Evolutionary conservation across 176 grass and related monocot species (phyloP).

Genomic region (Alloteropsis semialata): DNA sequence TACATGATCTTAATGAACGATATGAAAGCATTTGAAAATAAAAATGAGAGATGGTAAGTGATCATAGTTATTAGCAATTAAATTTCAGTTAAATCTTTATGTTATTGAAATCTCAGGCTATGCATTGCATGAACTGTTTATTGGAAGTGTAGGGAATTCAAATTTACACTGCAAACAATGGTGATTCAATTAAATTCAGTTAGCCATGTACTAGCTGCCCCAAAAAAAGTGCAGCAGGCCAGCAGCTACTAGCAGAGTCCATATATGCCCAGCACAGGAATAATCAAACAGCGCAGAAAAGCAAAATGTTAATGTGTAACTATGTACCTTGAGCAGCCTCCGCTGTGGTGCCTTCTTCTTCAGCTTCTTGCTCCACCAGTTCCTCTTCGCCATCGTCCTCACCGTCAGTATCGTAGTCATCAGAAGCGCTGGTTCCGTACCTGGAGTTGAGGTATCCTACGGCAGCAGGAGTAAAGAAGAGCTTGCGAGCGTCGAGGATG

Average conservation of each 20-base stretch:
- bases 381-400: slow-evolving; percentile 41
- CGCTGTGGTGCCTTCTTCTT: slow-evolving; percentile 12
- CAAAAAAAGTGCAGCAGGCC: no score
- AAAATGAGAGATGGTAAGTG: not conserved
- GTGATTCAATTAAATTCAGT: not conserved
- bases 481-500: slow-evolving; percentile 72
- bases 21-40: not conserved
- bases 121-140: not conserved
- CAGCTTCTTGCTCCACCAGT: slow-evolving; percentile 18
- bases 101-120: not conserved
- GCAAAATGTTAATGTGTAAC: not conserved
- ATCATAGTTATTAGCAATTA: not conserved
- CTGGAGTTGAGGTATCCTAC: slow-evolving; percentile 86
- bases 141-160: slow-evolving; percentile 2
- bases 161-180: not conserved
- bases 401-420: slow-evolving; percentile 30
- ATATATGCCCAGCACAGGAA: slow-evolving; percentile 1
- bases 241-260: not conserved
- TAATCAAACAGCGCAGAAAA: slow-evolving; percentile 2
- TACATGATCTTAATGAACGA: not conserved
- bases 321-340: slow-evolving; percentile 42
- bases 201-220: no score
- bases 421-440: slow-evolving; percentile 48
- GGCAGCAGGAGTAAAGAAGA: slow-evolving; percentile 70
- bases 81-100: not conserved